phyloP scores from a whole-genome alignment of 2,329 filamentous ascomycete genomes.

The Xylaria sp. region DNA sequence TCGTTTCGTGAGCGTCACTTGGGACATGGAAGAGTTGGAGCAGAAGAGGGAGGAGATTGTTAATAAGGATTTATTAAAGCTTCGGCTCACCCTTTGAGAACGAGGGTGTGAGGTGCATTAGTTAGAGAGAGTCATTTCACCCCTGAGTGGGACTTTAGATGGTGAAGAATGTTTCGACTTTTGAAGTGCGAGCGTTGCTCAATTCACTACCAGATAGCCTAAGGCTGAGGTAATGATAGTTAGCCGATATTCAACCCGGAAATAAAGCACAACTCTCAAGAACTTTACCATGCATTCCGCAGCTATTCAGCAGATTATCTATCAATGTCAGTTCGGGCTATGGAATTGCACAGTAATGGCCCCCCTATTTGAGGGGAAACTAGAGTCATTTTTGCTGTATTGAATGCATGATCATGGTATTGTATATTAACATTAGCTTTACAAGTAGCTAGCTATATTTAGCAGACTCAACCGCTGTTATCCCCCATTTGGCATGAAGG shows the following conservation, averaged over 20 bases:
- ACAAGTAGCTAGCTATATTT: neutral
- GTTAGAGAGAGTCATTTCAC: neutral
- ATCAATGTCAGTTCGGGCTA: no score
- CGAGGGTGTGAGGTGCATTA: neutral
- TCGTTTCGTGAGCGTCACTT: constrained; percentile 45
- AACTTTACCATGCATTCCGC: neutral
- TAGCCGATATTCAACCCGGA: neutral
- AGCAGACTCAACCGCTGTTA: neutral
- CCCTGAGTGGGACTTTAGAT: neutral
- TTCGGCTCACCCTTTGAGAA: constrained; percentile 30
- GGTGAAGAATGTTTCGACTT: neutral
- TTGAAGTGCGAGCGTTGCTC: neutral
- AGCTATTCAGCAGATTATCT: neutral
- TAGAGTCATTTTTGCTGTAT: no score
- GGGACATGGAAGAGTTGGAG: constrained; percentile 47
- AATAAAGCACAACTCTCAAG: neutral
- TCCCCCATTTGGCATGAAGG: neutral
- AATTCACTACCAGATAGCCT: neutral
- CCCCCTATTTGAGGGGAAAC: no score
- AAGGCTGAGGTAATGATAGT: neutral
- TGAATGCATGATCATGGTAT: neutral
- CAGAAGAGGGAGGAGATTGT: constrained; percentile 44
- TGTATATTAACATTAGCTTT: constrained; percentile 26
- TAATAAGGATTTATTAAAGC: constrained; percentile 44
- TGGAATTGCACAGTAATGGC: no score